Evolutionary conservation across 2,329 filamentous ascomycete species (phyloP).

Genomic region (Boeremia lycopersici): DNA sequence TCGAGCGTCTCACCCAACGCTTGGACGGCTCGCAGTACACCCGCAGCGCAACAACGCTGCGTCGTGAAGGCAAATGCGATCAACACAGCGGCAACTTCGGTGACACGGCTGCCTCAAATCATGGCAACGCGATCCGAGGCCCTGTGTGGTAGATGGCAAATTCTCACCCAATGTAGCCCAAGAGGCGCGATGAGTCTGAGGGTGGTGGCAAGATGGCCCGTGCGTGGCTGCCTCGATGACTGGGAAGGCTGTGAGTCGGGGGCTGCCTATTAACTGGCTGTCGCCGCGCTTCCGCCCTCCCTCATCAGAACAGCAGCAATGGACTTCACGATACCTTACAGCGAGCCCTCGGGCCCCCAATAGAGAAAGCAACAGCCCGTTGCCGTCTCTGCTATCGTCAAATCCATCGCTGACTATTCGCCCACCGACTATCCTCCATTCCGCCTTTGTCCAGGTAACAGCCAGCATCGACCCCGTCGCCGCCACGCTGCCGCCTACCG

Average conservation of each 20-base stretch:
- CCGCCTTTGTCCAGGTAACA: conserved; percentile 36
- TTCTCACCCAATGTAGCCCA: conserved; percentile 11
- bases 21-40: background rate
- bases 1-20: conserved; percentile 24
- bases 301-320: conserved; percentile 41
- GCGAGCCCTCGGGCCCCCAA: conserved; percentile 41
- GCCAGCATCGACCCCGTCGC: conserved; percentile 33
- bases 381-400: conserved; percentile 28
- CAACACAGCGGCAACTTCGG: conserved; percentile 1
- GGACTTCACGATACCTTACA: conserved; percentile 40
- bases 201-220: conserved; percentile 32
- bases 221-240: conserved; percentile 30
- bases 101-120: background rate
- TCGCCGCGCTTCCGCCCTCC: conserved; percentile 32
- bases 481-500: conserved; percentile 38
- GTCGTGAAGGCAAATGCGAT: background rate
- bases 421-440: conserved; percentile 19
- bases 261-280: conserved; percentile 38
- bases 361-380: conserved; percentile 28
- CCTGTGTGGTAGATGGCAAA: conserved; percentile 5
- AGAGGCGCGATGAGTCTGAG: conserved; percentile 29
- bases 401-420: conserved; percentile 21
- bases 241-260: conserved; percentile 28
- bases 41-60: background rate
- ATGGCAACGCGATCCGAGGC: conserved; percentile 5